Conservation (phyloP, 2,329 filamentous ascomycete species). For the Dryadomyces quercivorus region DNA sequence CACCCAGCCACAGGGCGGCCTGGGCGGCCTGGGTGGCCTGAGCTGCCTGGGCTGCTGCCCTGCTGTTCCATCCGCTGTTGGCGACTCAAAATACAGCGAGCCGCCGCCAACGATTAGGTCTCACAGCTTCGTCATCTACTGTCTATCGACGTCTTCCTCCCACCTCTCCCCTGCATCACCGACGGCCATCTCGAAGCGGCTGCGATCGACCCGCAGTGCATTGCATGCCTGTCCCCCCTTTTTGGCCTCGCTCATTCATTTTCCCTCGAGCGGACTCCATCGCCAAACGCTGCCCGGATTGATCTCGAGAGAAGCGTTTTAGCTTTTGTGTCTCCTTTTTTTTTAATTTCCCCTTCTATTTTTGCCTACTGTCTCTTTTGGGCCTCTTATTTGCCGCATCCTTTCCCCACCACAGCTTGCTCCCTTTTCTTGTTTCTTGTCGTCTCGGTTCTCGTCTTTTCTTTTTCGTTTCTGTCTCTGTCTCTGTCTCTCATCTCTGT, state of each 20-base stretch:
- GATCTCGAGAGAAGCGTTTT: background rate
- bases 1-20: background rate
- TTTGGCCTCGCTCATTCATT: background rate
- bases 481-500: background rate
- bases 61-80: background rate
- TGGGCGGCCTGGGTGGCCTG: background rate
- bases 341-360: background rate
- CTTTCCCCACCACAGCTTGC: background rate
- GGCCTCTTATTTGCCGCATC: background rate
- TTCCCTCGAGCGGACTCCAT: background rate
- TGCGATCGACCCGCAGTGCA: background rate
- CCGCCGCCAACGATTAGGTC: background rate
- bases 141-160: background rate
- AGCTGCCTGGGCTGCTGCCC: background rate
- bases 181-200: background rate
- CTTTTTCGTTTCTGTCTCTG: background rate
- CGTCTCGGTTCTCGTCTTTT: background rate
- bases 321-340: slow-evolving; percentile 1
- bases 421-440: background rate
- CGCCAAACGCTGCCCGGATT: background rate
- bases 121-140: slow-evolving; percentile 12
- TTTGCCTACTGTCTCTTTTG: background rate
- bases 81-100: background rate
- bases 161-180: background rate
- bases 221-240: background rate